A percentile compares a stretch with the other conserved stretches of the same genome.
Evolutionary conservation across 2,329 filamentous ascomycete species (phyloP).

Genomic region (Beauveria australis): DNA sequence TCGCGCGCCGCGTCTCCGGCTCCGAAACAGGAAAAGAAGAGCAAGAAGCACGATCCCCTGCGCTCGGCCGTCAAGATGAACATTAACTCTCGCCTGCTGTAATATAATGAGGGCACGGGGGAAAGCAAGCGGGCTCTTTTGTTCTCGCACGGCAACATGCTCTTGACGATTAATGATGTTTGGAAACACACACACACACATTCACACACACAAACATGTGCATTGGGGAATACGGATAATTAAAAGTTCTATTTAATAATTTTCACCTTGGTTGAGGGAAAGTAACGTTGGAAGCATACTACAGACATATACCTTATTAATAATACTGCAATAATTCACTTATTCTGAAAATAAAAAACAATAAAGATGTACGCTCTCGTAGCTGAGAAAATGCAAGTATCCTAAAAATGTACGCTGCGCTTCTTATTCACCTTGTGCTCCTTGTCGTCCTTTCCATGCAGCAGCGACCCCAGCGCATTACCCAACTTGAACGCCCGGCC

Average conservation of each 20-base stretch:
- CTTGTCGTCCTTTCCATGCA: slow-evolving; percentile 8
- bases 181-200: neutral
- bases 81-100: neutral
- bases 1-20: neutral
- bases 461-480: slow-evolving; percentile 7
- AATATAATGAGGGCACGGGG: neutral
- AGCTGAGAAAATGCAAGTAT: neutral
- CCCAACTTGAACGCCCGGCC: slow-evolving; percentile 9
- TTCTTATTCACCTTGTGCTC: slow-evolving; percentile 12
- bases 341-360: no score
- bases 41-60: neutral
- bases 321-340: neutral
- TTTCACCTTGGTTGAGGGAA: neutral
- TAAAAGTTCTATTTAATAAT: neutral
- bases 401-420: slow-evolving; percentile 10
- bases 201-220: neutral
- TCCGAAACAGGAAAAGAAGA: neutral
- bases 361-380: neutral
- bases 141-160: neutral
- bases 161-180: slow-evolving; percentile 1
- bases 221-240: neutral
- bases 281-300: neutral
- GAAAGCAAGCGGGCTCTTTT: no score
- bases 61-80: slow-evolving; percentile 3
- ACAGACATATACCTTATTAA: neutral